Conservation (phyloP, 139 green algal species). For the Eudorina sp. region DNA sequence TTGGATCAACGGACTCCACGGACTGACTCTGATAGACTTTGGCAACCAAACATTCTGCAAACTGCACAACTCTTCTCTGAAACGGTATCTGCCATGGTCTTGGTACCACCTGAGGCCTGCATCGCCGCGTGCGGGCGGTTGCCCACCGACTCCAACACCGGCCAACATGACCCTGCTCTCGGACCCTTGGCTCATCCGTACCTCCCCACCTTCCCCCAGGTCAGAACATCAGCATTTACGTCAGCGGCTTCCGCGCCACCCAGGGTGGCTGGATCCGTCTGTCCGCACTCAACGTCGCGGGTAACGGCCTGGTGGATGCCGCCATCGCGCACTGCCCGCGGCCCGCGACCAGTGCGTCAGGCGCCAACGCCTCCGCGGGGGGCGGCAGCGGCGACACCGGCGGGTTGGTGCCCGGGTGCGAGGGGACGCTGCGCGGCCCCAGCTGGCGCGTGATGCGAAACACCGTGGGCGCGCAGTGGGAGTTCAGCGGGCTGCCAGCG, state of each 20-base stretch:
- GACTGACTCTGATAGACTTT: too few species aligned
- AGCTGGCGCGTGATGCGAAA: conserved; percentile 51
- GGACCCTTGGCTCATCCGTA: background rate
- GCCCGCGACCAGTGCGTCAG: too few species aligned
- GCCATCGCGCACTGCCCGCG: conserved; percentile 43
- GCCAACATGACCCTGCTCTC: too few species aligned
- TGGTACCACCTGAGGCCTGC: too few species aligned
- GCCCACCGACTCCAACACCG: too few species aligned
- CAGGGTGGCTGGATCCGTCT: conserved; percentile 56
- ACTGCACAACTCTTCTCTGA: too few species aligned
- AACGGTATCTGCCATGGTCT: too few species aligned
- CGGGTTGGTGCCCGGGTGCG: background rate
- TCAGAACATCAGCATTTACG: conserved; percentile 33
- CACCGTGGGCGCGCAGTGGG: conserved; percentile 52
- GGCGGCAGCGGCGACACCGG: background rate
- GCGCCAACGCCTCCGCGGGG: too few species aligned
- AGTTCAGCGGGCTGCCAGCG: conserved; percentile 42
- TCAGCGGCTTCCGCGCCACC: conserved; percentile 27
- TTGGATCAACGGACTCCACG: too few species aligned
- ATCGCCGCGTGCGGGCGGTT: too few species aligned
- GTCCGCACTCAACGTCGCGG: conserved; percentile 39
- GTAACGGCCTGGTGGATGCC: conserved; percentile 36
- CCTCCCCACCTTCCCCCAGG: background rate
- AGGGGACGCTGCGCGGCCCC: conserved; percentile 12
- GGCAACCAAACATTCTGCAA: too few species aligned